Conservation (phyloP, 2,329 filamentous ascomycete species). For the Chrysosporium keratinophilum region DNA sequence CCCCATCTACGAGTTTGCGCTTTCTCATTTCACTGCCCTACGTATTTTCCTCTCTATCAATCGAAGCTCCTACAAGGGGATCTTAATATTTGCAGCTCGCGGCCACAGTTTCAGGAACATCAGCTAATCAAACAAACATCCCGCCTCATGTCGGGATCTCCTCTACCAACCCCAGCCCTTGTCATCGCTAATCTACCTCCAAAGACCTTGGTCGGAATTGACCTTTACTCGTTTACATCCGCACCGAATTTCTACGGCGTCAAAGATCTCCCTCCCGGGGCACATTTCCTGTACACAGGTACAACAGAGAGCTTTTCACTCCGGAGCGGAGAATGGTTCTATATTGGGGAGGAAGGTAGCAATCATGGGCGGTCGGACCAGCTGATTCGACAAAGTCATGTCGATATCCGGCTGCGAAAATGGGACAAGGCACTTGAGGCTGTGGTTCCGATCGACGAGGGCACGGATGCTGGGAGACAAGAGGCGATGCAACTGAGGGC, state of each 20-base stretch:
- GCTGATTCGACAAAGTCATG: slow-evolving; percentile 18
- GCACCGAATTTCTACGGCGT: slow-evolving; percentile 52
- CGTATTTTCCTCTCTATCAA: no score
- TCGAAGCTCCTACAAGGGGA: no score
- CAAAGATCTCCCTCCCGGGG: slow-evolving; percentile 47
- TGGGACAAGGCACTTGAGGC: slow-evolving; percentile 40
- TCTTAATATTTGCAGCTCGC: not conserved
- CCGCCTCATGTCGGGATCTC: slow-evolving; percentile 16
- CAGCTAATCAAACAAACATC: not conserved
- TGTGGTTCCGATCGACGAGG: slow-evolving; percentile 26
- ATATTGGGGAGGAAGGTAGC: slow-evolving; percentile 30
- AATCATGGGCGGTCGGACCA: slow-evolving; percentile 3
- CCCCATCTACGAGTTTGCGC: no score
- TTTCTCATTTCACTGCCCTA: no score
- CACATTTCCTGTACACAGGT: slow-evolving; percentile 53
- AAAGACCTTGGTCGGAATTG: slow-evolving; percentile 42
- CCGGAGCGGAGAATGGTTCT: slow-evolving; percentile 53
- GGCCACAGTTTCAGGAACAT: not conserved
- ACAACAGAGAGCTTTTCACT: slow-evolving; percentile 49
- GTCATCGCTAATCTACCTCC: slow-evolving; percentile 38
- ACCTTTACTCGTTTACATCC: slow-evolving; percentile 52
- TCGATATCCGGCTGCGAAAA: slow-evolving; percentile 45
- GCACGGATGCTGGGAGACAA: slow-evolving; percentile 33
- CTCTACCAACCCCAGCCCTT: slow-evolving; percentile 32
- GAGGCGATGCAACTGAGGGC: slow-evolving; percentile 44